phyloP scores from a whole-genome alignment of 2,329 filamentous ascomycete genomes.

The Tolypocladium guangdongense region DNA sequence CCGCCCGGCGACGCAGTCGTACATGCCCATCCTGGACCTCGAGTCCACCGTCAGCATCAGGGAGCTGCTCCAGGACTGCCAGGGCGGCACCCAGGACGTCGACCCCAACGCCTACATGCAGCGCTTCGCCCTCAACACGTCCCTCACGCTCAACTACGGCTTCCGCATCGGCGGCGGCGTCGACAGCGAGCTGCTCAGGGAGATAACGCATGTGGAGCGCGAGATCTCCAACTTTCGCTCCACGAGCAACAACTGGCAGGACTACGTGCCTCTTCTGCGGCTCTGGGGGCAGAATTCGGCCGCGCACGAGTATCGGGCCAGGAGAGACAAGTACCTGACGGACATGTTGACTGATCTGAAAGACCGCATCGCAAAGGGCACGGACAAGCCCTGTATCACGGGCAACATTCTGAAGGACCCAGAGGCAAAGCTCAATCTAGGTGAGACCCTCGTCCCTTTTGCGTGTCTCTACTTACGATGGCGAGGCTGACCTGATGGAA shows the following conservation, averaged over 20 bases:
- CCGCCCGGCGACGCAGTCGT: slow-evolving; percentile 62
- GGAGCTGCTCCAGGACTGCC: slow-evolving; percentile 56
- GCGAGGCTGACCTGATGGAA: slow-evolving; percentile 15
- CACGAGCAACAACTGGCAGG: slow-evolving; percentile 76
- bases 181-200: slow-evolving; percentile 54
- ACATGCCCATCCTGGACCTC: slow-evolving; percentile 74
- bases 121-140: slow-evolving; percentile 66
- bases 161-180: slow-evolving; percentile 62
- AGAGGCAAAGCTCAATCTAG: slow-evolving; percentile 28
- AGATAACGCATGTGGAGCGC: slow-evolving; percentile 67
- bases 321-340: slow-evolving; percentile 56
- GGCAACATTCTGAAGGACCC: slow-evolving; percentile 44
- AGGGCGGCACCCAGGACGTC: slow-evolving; percentile 50
- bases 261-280: slow-evolving; percentile 69
- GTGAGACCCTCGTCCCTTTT: slow-evolving; percentile 10
- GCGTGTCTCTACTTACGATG: neutral
- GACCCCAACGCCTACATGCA: slow-evolving; percentile 66
- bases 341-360: slow-evolving; percentile 52
- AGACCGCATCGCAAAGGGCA: slow-evolving; percentile 25
- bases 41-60: slow-evolving; percentile 63
- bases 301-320: slow-evolving; percentile 53
- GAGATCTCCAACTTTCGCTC: slow-evolving; percentile 66
- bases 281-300: slow-evolving; percentile 51
- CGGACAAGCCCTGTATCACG: slow-evolving; percentile 29
- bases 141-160: slow-evolving; percentile 69